Base-by-base conservation (phyloP, 805 yeast species). In the Kodamaea leandrae region DNA sequence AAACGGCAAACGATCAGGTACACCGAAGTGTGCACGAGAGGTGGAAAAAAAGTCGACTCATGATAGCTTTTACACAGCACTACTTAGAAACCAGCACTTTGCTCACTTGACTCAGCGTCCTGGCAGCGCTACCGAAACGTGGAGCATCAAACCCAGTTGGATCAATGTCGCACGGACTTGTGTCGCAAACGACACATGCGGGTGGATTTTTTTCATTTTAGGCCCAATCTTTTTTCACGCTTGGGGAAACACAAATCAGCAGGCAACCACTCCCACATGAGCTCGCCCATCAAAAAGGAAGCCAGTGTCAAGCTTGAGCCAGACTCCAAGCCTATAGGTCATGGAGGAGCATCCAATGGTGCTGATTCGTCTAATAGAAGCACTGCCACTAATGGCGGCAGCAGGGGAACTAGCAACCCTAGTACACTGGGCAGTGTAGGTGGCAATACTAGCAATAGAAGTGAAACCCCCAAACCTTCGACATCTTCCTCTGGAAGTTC, bases 271-370 rank as follows among this genome's bases (percentile, higher is more conserved):
- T 33, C 29, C 48, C 35, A 32, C 25, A 59, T 61, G 65, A 54
- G 56, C 51, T 50, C 54, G 32, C 55, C 59, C 29, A 50, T 57
- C 36, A 60, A 61, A 46, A 54, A 54, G 45, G 67, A 61, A 41
- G 55, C 51, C 14, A 40, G 46, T 10, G 55, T 60, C 23, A 62
- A 60, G 49, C 43, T 47, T 12, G 66, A 62, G 42, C 47, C 38
- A 0, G 43, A 25, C 25, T 12, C 36, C 8, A 14, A 12, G n/a
- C 19, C 30, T 21, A 13, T 26, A 4, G 16, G 21, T 4, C 12
- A 28, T 6, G 19, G 41, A 7, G n/a, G 19, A 3, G 21, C 16
- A 30, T 9, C 36, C 18, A 19, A 9, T 13, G 36, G 36, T 8
- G 20, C 36, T 2, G 20, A 16, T 14, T 6, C 17, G n/a, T 9